Evolutionary conservation across 768 basidiomycete species (phyloP), one percentile per base, ranked within the genome.

Genomic region (Hemileccinum impolitum): DNA sequence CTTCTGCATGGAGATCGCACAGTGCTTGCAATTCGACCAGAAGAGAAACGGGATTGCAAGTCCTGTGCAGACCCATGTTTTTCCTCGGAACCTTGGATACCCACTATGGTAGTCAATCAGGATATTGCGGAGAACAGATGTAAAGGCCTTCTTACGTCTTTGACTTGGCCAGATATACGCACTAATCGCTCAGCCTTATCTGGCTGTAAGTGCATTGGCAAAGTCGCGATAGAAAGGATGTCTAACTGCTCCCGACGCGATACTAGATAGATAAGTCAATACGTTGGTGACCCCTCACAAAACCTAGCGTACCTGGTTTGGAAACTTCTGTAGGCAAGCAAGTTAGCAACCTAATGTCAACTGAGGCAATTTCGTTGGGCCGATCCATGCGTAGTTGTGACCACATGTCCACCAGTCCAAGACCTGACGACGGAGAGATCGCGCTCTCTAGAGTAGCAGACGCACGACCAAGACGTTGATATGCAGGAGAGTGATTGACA

Each of bases 371-470:
- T 26, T 55, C 58, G 39, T 39, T 49, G 34, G 38, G 42, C 50
- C 45, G 48, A 17, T 57, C 56, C 12, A 36, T 34, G 11, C 60
- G 74, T 47, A 84, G 65, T 6, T 62, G 64, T 12, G 74, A 70
- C 92, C 92, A 95, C 31, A 95, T 79, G 18, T 83, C 74, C 17
- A 77, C 69, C 63, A 94, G 70, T 19, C 85, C 87, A 21, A 81
- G 72, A 4, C 94, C 94, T n/a, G 80, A 77, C 7, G 81, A 80
- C 14, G 83, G 75, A 3, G 78, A 78, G 14, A 87, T 72, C 3
- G 71, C 60, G 5, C 73, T 65, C 32, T 75, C 70, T 3, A 94
- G 69, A 6, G 59, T 57, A 28, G 68, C 48, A 6, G 70, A 70
- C 23, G 64, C 56, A n/a, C 45, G 42, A 9, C 56, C 57, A 26